Conservation (phyloP, 441 rosid genomes). For the Euphorbia corollata region DNA sequence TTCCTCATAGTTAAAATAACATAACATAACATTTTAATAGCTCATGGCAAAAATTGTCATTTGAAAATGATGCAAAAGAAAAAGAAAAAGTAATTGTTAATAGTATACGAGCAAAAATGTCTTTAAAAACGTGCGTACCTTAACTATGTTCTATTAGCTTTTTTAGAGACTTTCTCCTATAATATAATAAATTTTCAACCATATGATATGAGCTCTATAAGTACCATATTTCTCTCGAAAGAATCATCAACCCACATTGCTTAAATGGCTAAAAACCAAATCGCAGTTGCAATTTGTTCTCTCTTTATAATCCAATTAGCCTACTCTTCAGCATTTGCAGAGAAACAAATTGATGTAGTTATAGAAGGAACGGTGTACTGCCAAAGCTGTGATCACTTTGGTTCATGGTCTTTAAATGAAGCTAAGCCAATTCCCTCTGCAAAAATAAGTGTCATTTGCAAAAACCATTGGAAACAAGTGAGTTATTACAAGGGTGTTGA, state of each 20-base stretch:
- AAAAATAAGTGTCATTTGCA: conserved; percentile 68
- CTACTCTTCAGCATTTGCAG: conserved; percentile 23
- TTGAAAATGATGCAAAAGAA: too few relatives aligned
- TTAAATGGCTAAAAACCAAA: conserved; percentile 36
- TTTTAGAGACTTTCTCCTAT: too few relatives aligned
- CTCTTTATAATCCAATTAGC: conserved; percentile 33
- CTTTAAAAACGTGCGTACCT: too few relatives aligned
- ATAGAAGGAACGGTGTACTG: conserved; percentile 84
- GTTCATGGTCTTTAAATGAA: conserved; percentile 62
- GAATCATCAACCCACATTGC: conserved; percentile 7
- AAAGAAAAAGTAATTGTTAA: too few relatives aligned
- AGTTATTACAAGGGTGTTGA: conserved; percentile 57
- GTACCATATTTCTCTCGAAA: not conserved
- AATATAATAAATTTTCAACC: too few relatives aligned
- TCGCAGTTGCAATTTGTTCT: conserved; percentile 24
- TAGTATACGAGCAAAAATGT: too few relatives aligned
- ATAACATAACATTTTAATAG: too few relatives aligned
- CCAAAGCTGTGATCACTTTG: conserved; percentile 57
- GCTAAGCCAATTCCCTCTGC: conserved; percentile 67
- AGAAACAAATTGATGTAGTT: conserved; percentile 40
- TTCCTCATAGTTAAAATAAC: too few relatives aligned
- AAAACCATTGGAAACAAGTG: conserved; percentile 44
- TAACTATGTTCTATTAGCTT: too few relatives aligned
- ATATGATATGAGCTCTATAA: conserved; percentile 17
- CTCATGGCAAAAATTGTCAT: too few relatives aligned